Evolutionary conservation across 106 monocot species (phyloP).

Genomic region (Cymbidium sinense): DNA sequence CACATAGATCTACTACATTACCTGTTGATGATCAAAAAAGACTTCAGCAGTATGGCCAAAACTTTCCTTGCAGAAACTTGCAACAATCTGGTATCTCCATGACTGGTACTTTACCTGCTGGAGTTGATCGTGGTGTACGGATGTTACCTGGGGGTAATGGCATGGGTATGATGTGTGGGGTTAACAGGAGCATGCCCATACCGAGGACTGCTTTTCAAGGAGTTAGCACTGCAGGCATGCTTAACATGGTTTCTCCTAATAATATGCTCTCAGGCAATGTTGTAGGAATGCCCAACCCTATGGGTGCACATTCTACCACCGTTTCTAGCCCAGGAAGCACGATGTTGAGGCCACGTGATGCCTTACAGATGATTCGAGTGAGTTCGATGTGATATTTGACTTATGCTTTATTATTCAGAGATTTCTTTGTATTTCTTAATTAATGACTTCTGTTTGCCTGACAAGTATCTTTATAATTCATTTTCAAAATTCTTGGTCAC

Average conservation of each 20-base stretch:
- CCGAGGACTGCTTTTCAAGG: constrained; percentile 65
- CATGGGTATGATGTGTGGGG: constrained; percentile 66
- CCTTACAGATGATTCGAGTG: constrained; percentile 66
- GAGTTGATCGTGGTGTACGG: constrained; percentile 55
- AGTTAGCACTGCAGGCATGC: constrained; percentile 46
- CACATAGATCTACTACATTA: constrained; percentile 48
- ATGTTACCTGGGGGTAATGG: constrained; percentile 57
- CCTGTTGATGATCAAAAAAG: constrained; percentile 71
- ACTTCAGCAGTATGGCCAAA: constrained; percentile 54
- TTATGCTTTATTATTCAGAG: background rate
- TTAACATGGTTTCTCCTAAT: constrained; percentile 64
- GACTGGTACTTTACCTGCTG: constrained; percentile 43
- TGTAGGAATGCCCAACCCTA: constrained; percentile 44
- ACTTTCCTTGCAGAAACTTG: constrained; percentile 58
- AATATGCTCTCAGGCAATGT: constrained; percentile 47
- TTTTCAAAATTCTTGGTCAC: background rate
- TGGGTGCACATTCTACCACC: constrained; percentile 33
- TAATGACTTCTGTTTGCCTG: background rate
- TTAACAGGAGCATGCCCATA: constrained; percentile 46
- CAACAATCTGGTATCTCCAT: constrained; percentile 43
- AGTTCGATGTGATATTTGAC: constrained; percentile 12
- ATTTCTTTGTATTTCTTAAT: background rate
- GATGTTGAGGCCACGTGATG: constrained; percentile 62
- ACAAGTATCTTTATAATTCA: background rate
- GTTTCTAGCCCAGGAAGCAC: constrained; percentile 53